A percentile compares a stretch with the other conserved stretches of the same genome.
Conservation (phyloP, 2,329 filamentous ascomycete species). For the Emergomyces pasteurianus region DNA sequence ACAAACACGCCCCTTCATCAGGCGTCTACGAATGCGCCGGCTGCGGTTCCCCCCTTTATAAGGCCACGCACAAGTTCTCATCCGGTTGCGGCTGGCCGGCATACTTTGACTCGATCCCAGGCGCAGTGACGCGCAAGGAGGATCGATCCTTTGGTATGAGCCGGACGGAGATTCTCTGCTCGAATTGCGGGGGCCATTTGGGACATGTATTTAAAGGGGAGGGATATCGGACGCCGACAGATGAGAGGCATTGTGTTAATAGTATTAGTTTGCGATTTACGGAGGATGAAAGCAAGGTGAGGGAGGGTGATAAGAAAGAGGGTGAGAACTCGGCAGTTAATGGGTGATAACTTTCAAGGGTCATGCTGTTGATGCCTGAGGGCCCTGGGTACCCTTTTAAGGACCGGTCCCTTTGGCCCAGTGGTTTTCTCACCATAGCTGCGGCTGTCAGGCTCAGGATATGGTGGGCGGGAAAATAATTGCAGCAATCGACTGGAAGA, state of each 20-base stretch:
- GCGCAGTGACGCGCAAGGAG: slow-evolving; percentile 70
- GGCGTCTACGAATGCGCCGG: slow-evolving; percentile 83
- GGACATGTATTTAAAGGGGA: slow-evolving; percentile 91
- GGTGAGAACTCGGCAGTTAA: too few relatives aligned
- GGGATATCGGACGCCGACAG: slow-evolving; percentile 69
- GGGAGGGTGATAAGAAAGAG: background rate
- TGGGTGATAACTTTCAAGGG: too few relatives aligned
- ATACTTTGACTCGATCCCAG: slow-evolving; percentile 90
- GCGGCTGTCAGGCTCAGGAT: too few relatives aligned
- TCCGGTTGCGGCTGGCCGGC: slow-evolving; percentile 96
- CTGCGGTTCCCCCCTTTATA: slow-evolving; percentile 82
- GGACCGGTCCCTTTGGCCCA: too few relatives aligned
- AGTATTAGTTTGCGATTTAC: slow-evolving; percentile 79
- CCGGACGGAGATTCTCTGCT: slow-evolving; percentile 86
- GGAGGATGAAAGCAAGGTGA: slow-evolving; percentile 42
- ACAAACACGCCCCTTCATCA: slow-evolving; percentile 65
- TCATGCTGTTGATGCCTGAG: too few relatives aligned
- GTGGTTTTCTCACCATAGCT: too few relatives aligned
- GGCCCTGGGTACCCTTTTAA: too few relatives aligned
- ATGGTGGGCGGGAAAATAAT: too few relatives aligned
- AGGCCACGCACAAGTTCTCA: slow-evolving; percentile 87
- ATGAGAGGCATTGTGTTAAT: slow-evolving; percentile 97
- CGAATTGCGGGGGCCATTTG: slow-evolving; percentile 84
- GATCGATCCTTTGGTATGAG: slow-evolving; percentile 70
- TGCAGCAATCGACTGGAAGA: too few relatives aligned